Percentiles rank a stretch among this genome's conserved stretches.
Conservation (phyloP, 2,329 filamentous ascomycete genomes). For the Cucurbitaria berberidis region DNA sequence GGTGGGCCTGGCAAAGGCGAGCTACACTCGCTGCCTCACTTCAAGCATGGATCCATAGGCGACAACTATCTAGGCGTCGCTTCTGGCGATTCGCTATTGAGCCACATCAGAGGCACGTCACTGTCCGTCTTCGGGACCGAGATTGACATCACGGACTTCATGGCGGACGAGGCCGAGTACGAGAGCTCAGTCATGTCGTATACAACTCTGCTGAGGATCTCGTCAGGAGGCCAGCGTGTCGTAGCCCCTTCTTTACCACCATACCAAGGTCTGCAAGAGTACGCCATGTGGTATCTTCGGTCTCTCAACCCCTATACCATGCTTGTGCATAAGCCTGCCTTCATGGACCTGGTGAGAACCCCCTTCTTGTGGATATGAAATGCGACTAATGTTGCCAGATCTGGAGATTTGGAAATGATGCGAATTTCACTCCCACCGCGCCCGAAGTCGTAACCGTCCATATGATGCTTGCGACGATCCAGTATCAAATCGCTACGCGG, state of each 20-base stretch:
- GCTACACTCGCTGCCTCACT: constrained; percentile 50
- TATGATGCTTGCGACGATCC: constrained; percentile 79
- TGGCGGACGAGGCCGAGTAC: constrained; percentile 69
- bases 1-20: constrained; percentile 23
- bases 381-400: constrained; percentile 50
- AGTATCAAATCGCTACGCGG: constrained; percentile 76
- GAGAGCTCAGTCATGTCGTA: constrained; percentile 67
- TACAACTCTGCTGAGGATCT: constrained; percentile 70
- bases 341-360: constrained; percentile 68
- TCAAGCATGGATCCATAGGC: constrained; percentile 55
- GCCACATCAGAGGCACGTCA: constrained; percentile 75
- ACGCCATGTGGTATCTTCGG: constrained; percentile 77
- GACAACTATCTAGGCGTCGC: constrained; percentile 72
- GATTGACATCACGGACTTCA: constrained; percentile 77
- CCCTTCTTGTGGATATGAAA: neutral
- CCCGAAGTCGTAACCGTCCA: constrained; percentile 75
- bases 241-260: constrained; percentile 65
- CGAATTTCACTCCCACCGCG: constrained; percentile 64
- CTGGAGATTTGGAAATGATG: constrained; percentile 76
- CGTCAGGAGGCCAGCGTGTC: constrained; percentile 62
- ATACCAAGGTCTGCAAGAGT: constrained; percentile 69
- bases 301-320: constrained; percentile 75
- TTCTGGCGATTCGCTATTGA: constrained; percentile 68
- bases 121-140: constrained; percentile 81
- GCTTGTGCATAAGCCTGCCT: constrained; percentile 76